Evolutionary conservation across 805 yeast genomes (phyloP).

Genomic region (Candida saitoana): DNA sequence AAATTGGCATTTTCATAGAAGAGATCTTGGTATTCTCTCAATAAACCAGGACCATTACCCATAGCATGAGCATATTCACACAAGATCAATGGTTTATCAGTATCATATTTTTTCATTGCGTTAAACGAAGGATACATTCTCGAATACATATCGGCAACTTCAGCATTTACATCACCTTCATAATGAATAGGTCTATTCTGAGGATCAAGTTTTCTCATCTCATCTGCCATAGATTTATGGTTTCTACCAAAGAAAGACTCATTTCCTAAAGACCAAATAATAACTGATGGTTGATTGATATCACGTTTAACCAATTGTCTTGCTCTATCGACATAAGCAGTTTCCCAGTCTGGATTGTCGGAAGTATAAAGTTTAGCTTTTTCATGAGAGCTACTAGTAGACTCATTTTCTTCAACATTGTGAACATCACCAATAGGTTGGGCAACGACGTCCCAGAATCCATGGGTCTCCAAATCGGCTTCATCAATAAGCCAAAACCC

Average conservation of each 20-base stretch:
- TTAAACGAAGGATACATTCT: constrained; percentile 27
- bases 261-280: constrained; percentile 39
- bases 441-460: constrained; percentile 18
- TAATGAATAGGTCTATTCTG: constrained; percentile 30
- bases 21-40: constrained; percentile 27
- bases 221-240: constrained; percentile 24
- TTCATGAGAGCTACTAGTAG: constrained; percentile 7
- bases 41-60: constrained; percentile 36
- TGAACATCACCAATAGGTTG: constrained; percentile 8
- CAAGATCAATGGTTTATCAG: constrained; percentile 26
- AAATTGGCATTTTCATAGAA: constrained; percentile 23
- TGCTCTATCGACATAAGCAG: constrained; percentile 32
- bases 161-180: constrained; percentile 25
- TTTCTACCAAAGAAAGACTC: constrained; percentile 32
- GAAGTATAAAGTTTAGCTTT: constrained; percentile 21
- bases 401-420: constrained; percentile 10
- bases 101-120: constrained; percentile 16
- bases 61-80: constrained; percentile 38
- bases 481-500: constrained; percentile 36
- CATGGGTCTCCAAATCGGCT: constrained; percentile 36
- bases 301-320: constrained; percentile 27
- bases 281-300: constrained; percentile 28
- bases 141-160: constrained; percentile 24
- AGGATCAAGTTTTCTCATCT: constrained; percentile 17
- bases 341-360: constrained; percentile 27